Base-by-base conservation (phyloP, 768 basidiomycete genomes). In the Lentinula sp. region DNA sequence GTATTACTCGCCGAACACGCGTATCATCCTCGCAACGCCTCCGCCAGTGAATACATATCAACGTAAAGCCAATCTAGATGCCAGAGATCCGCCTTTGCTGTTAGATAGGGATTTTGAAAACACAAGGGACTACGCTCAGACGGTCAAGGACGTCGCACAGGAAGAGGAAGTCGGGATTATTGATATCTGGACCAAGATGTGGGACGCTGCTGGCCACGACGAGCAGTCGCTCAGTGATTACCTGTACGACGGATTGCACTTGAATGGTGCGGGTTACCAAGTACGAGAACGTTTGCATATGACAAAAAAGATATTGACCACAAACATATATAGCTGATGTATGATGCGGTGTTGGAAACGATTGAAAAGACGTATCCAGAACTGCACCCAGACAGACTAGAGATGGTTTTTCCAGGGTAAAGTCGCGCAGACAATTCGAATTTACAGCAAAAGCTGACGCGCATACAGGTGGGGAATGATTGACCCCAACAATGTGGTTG, bases 11-110 rank as follows among this genome's bases (percentile, higher is more conserved):
- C 87, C 89, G 1, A 67, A 78, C 16, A 95, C 93, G 50, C 80
- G 81, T 58, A 80, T 96, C 66, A 74, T 97, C 57, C 77, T 98
- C 60, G 84, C 95, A 61, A 91, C 90, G 13, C 91, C 95, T 11
- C 91, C 94, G 4, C 95, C 95, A 2, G 80, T 93, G 57, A 89
- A 88, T 66, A 84, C 84, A 5, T 65, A 79, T 65, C 84, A 84
- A 62, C 77, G 89, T 65, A 68, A 67, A 42, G 80, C 75, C 48
- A 80, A 83, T 67, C 74, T 86, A 48, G 74, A 73, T 31, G 71
- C 76, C 16, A 78, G 83, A 49, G 73, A 78, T 59, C 83, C 84
- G 8, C 81, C 85, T 16, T 62, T 75, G 52, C 73, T 68, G 48
- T 73, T 84, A 58, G 88, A 91, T 69, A 81, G 91, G 10, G 69